Base-by-base conservation (phyloP, 2,329 filamentous ascomycete species). In the Ceratocystis variospora region DNA sequence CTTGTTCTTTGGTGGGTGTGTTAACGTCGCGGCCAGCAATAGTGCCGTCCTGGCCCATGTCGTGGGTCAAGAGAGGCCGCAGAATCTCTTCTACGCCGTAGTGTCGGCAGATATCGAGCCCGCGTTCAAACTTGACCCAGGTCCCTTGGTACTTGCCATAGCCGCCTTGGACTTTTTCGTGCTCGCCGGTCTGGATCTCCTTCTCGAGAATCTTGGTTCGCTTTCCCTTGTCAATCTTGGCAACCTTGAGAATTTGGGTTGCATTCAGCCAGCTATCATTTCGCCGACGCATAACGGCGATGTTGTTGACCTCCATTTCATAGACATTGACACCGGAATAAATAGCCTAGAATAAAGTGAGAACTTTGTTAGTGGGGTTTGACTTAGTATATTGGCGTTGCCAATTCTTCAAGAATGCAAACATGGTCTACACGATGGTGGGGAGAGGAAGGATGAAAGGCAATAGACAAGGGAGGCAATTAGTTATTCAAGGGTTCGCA, bases 81-180 rank as follows among this genome's bases (percentile, higher is more conserved):
- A 94, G 77, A 4, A 90, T 72, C 69, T 93, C 89, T 74, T 93
- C 88, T 41, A 94, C 89, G 10, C 83, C 84, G 71, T 88, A 88
- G 70, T 87, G 84, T 53, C 88, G 86, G 75, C 94, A 97, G 71
- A 99, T 93, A 73, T 96, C 90, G 59, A 95, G 82, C 1, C 93
- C 94, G 68, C 93, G 86, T 62, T 93, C 88, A 73, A 96, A 97
- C 73, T 88, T 90, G 73, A 99, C 96, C 94, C 94, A 99, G 1
- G 94, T 99, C 66, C 94, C 94, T 78, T 99, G 94, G 73, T 99
- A 99, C 79, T 97, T 97, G 70, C 94, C 94, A 73, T 99, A 99
- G 4, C 94, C 94, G 44, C 94, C 94, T 75, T 99, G 94, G 2
- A 99, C 93, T 76, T 99, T 99, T 75, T 99, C 94, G 75, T 99